These are phyloP conservation scores for Mycena galericulata DNA, from an alignment of 768 basidiomycete species.

Conservation along the genomic window DNA sequence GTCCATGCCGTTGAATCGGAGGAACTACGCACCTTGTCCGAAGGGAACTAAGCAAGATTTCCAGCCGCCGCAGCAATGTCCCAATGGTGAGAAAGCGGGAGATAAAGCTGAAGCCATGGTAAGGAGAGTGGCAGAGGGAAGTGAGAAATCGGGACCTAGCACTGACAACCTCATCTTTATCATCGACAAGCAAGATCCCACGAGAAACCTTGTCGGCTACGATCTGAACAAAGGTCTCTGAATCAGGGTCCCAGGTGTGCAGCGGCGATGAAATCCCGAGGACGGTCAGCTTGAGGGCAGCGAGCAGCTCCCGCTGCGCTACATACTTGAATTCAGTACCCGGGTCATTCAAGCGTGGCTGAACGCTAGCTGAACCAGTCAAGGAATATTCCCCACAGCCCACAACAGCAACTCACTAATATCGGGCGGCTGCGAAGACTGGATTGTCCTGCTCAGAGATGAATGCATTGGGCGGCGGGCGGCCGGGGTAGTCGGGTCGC, in stretches of 20 bases:
- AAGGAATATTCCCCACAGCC: not conserved
- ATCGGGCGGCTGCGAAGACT: slow-evolving; percentile 67
- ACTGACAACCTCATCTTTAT: slow-evolving; percentile 67
- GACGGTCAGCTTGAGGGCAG: slow-evolving; percentile 65
- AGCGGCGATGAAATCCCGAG: slow-evolving; percentile 77
- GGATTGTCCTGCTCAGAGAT: slow-evolving; percentile 74
- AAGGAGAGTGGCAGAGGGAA: not conserved
- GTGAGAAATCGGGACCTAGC: slow-evolving; percentile 57
- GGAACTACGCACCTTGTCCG: slow-evolving; percentile 57
- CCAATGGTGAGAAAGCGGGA: slow-evolving; percentile 77
- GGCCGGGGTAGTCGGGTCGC: slow-evolving; percentile 46
- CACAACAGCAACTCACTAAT: slow-evolving; percentile 59
- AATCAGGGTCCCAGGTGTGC: slow-evolving; percentile 68
- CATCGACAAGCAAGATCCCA: slow-evolving; percentile 61
- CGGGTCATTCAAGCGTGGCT: slow-evolving; percentile 57
- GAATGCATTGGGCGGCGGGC: slow-evolving; percentile 62
- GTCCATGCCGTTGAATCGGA: slow-evolving; percentile 3
- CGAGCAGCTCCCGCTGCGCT: slow-evolving; percentile 59
- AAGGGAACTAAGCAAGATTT: slow-evolving; percentile 61
- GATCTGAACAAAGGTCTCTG: slow-evolving; percentile 69
- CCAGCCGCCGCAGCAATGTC: slow-evolving; percentile 73
- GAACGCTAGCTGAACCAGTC: slow-evolving; percentile 53
- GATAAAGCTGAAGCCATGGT: slow-evolving; percentile 57
- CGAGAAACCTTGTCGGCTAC: slow-evolving; percentile 48
- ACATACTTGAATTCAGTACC: slow-evolving; percentile 56